These are phyloP conservation scores for Ustulina deusta DNA, from an alignment of 2,329 filamentous ascomycete species.

Conservation along the genomic window DNA sequence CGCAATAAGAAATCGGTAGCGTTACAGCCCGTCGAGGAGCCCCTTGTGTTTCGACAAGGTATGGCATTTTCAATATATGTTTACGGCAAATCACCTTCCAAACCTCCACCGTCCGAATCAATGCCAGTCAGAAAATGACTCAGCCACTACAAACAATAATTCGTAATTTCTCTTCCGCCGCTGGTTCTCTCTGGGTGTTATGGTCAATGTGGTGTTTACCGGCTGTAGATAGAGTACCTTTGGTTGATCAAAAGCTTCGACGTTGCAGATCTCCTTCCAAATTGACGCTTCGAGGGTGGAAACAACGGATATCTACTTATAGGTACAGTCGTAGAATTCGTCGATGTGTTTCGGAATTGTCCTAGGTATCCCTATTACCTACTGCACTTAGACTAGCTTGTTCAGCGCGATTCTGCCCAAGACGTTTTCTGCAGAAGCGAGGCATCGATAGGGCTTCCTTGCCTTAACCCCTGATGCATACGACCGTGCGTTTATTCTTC, in stretches of 20 bases:
- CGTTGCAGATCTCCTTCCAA: slow-evolving; percentile 7
- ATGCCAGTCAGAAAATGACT: not conserved
- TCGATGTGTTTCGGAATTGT: slow-evolving; percentile 3
- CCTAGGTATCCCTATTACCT: not conserved
- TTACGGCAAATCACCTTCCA: not conserved
- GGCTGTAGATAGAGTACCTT: not conserved
- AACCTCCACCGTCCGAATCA: not conserved
- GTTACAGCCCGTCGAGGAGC: not conserved
- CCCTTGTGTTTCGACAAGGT: slow-evolving; percentile 12
- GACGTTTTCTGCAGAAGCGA: slow-evolving; percentile 36
- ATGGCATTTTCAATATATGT: slow-evolving; percentile 1
- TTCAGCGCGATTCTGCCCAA: slow-evolving; percentile 7
- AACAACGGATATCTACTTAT: not conserved
- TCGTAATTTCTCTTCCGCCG: not conserved
- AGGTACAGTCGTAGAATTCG: not conserved
- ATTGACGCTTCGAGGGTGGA: not conserved
- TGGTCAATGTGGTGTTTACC: not conserved
- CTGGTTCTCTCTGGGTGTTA: not conserved
- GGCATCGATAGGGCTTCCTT: slow-evolving; percentile 30
- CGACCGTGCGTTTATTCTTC: slow-evolving; percentile 5
- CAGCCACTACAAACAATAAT: not conserved
- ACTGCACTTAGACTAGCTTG: slow-evolving; percentile 3
- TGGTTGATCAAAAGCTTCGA: not conserved
- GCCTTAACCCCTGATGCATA: slow-evolving; percentile 13
- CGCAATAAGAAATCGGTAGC: slow-evolving; percentile 5